Evolutionary conservation across 2,329 filamentous ascomycete genomes (phyloP).

Genomic region (Xylaria sp.): DNA sequence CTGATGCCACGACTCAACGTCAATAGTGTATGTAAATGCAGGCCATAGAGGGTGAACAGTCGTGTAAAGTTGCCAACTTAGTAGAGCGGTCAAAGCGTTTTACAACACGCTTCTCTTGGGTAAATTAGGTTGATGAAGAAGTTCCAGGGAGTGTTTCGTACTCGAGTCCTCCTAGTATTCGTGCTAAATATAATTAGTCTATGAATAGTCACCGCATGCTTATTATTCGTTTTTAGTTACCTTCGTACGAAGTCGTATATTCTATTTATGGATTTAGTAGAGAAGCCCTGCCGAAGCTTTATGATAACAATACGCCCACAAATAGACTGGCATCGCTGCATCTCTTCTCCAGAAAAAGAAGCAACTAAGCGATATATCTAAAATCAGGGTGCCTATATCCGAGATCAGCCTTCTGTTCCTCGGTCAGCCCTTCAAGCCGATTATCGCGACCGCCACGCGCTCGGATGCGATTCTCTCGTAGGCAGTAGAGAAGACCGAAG

Average conservation of each 20-base stretch:
- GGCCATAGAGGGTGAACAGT: neutral
- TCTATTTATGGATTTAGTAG: conserved; percentile 5
- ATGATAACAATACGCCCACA: neutral
- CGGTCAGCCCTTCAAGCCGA: conserved; percentile 60
- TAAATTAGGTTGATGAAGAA: neutral
- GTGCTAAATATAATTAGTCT: neutral
- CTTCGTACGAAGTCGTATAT: neutral
- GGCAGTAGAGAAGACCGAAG: conserved; percentile 63
- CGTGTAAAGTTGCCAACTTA: neutral
- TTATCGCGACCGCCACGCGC: conserved; percentile 60
- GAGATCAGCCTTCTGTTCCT: conserved; percentile 59
- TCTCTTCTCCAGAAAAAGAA: neutral
- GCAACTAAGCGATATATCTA: conserved; percentile 60
- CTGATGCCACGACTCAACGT: neutral
- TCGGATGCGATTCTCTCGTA: conserved; percentile 63
- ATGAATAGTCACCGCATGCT: neutral
- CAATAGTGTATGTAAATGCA: neutral
- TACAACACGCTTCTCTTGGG: neutral
- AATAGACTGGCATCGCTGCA: neutral
- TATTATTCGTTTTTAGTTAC: neutral
- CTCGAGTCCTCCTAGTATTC: neutral
- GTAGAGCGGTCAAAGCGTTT: neutral
- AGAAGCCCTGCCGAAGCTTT: neutral
- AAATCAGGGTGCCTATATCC: conserved; percentile 67
- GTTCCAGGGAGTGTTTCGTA: neutral